Percentiles rank a stretch among this genome's conserved stretches.
phyloP scores from a whole-genome alignment of 805 yeast genomes.

The Ogataea angusta region DNA sequence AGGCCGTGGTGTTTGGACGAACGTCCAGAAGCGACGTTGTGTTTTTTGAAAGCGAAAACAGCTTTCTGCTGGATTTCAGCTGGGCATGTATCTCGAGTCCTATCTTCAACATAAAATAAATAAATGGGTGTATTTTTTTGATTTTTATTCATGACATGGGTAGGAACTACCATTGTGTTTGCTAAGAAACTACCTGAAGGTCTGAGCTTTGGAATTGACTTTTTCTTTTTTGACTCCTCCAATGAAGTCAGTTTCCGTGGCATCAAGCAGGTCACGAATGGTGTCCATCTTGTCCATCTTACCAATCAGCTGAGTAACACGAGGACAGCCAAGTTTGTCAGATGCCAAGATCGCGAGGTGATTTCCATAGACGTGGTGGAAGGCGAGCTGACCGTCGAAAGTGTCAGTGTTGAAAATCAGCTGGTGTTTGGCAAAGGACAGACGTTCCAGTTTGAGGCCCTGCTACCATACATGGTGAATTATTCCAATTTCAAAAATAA shows the following conservation, averaged over 20 bases:
- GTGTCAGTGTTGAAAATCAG: constrained; percentile 8
- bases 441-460: neutral
- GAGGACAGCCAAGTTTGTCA: constrained; percentile 39
- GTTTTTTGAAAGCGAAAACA: constrained; percentile 64
- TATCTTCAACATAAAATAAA: constrained; percentile 61
- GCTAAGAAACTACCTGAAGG: constrained; percentile 12
- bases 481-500: constrained; percentile 25
- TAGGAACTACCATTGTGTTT: constrained; percentile 16
- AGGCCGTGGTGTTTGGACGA: constrained; percentile 64
- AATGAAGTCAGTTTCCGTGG: constrained; percentile 35
- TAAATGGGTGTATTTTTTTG: neutral
- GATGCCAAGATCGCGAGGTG: constrained; percentile 31
- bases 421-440: constrained; percentile 1
- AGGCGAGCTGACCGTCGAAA: constrained; percentile 14
- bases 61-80: constrained; percentile 65
- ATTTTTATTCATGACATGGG: constrained; percentile 1
- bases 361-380: constrained; percentile 17
- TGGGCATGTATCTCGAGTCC: constrained; percentile 96
- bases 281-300: constrained; percentile 55
- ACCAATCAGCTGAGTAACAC: constrained; percentile 36
- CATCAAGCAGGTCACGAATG: constrained; percentile 47
- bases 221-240: constrained; percentile 20
- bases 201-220: constrained; percentile 25
- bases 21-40: constrained; percentile 40
- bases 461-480: constrained; percentile 23